These are phyloP conservation scores for Pelargonium fulgidum DNA, from an alignment of 441 rosid genomes.

Conservation along the genomic window DNA sequence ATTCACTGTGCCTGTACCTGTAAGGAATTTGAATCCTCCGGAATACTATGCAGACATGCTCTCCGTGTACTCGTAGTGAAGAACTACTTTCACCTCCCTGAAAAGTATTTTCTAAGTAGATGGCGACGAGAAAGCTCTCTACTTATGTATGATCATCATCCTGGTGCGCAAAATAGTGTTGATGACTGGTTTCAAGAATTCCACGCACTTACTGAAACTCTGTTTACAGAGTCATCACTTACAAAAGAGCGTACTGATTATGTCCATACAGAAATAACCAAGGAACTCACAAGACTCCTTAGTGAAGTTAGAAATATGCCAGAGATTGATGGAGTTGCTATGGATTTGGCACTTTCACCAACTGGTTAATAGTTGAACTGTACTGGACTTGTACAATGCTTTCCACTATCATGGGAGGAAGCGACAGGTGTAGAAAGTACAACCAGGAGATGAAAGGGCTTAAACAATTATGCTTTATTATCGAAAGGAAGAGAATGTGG, in stretches of 20 bases:
- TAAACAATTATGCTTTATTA: background rate
- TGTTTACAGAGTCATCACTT: constrained; percentile 54
- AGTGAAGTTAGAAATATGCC: constrained; percentile 59
- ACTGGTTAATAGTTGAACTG: background rate
- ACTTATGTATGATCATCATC: constrained; percentile 35
- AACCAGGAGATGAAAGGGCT: background rate
- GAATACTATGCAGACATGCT: constrained; percentile 71
- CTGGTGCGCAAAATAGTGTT: constrained; percentile 29
- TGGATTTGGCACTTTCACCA: constrained; percentile 21
- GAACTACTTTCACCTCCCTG: constrained; percentile 76
- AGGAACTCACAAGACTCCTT: constrained; percentile 56
- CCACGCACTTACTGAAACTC: constrained; percentile 55
- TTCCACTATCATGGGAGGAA: background rate
- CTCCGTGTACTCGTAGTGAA: constrained; percentile 56
- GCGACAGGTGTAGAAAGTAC: background rate
- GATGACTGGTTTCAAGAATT: constrained; percentile 55
- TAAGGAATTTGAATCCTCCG: constrained; percentile 81
- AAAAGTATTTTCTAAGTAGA: constrained; percentile 56
- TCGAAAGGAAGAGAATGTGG: background rate
- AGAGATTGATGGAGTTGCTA: constrained; percentile 27
- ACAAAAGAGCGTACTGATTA: constrained; percentile 53
- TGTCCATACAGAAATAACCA: constrained; percentile 28
- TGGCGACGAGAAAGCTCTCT: constrained; percentile 58
- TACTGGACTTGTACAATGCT: background rate
- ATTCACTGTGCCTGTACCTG: constrained; percentile 87